phyloP scores from a whole-genome alignment of 805 yeast species.

The Barnettozyma salicaria region DNA sequence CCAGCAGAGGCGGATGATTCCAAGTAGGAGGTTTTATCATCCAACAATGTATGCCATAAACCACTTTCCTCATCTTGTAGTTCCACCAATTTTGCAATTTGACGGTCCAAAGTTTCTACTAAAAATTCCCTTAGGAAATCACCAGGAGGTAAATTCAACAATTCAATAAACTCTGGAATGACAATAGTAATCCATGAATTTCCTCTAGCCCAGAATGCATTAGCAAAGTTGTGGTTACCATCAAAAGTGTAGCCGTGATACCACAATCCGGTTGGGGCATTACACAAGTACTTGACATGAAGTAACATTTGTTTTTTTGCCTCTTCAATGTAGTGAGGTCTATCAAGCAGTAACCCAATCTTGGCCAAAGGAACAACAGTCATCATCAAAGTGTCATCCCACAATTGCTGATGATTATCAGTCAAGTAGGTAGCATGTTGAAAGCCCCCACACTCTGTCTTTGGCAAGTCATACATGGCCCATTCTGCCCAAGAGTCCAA shows the following conservation, averaged over 20 bases:
- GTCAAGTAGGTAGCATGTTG: constrained; percentile 13
- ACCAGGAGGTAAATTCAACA: constrained; percentile 9
- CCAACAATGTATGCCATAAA: constrained; percentile 13
- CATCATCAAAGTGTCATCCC: constrained; percentile 16
- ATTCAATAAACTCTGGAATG: constrained; percentile 13
- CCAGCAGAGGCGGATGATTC: constrained; percentile 15
- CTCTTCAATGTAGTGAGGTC: constrained; percentile 14
- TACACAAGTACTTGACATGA: constrained; percentile 9
- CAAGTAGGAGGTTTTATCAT: constrained; percentile 12
- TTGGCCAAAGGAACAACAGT: constrained; percentile 14
- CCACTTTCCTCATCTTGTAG: constrained; percentile 11
- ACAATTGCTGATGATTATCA: constrained; percentile 11
- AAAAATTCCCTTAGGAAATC: constrained; percentile 13
- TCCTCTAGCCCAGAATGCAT: constrained; percentile 15
- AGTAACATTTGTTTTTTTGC: constrained; percentile 13
- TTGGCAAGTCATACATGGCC: constrained; percentile 13
- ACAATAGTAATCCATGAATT: constrained; percentile 16
- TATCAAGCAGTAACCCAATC: constrained; percentile 10
- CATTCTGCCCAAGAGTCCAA: constrained; percentile 14
- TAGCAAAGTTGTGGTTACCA: constrained; percentile 12
- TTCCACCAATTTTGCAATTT: constrained; percentile 12
- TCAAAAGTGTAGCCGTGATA: constrained; percentile 14
- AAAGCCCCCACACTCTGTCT: constrained; percentile 13
- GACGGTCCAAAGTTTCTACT: constrained; percentile 13
- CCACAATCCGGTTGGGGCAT: constrained; percentile 13